Evolutionary conservation across 2,329 filamentous ascomycete species (phyloP), one percentile per base, ranked within the genome.

Genomic region (Davidsoniella eucalypti): DNA sequence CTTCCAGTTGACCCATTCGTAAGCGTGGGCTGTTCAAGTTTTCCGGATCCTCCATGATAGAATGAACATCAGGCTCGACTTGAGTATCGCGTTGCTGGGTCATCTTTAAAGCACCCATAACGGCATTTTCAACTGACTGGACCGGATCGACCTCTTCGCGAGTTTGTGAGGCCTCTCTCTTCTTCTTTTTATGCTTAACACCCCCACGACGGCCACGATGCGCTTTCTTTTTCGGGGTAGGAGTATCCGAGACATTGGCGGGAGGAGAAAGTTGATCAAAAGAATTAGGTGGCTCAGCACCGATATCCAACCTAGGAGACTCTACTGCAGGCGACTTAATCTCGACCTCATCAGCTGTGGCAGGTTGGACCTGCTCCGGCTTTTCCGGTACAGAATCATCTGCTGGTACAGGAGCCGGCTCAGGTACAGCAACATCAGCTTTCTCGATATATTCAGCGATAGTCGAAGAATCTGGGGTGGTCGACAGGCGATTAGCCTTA

Each of bases 181-280:
- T 71, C 12, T 69, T 70, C 53, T 76, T 76, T 54, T 76, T 75
- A 53, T 82, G 78, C 60, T 82, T 80, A 16, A 75, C 73, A 2
- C 84, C 83, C 18, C 82, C 84, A 44, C 84, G 74, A n/a, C 76
- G 72, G 3, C 84, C 84, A 50, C 83, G 72, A 50, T 83, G 80
- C 0, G 75, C 71, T 61, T 82, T 84, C 60, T 78, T 82, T 62
- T 82, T 70, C 4, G 64, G 63, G 2, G 60, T 61, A 9, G 60
- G 49, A 47, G 58, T 49, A 42, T 60, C 59, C 1, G 55, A 56
- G 3, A 36, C 18, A 25, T 33, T 45, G 12, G 23, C 25, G 38
- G 41, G 33, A 23, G 45, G 45, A 21, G 33, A 26, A 26, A 26
- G 33, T 21, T 53, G 49, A 17, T 51, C 49, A 14, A 46, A 54